phyloP scores from a whole-genome alignment of 257 asterid genomes.

The Henckelia pumila region DNA sequence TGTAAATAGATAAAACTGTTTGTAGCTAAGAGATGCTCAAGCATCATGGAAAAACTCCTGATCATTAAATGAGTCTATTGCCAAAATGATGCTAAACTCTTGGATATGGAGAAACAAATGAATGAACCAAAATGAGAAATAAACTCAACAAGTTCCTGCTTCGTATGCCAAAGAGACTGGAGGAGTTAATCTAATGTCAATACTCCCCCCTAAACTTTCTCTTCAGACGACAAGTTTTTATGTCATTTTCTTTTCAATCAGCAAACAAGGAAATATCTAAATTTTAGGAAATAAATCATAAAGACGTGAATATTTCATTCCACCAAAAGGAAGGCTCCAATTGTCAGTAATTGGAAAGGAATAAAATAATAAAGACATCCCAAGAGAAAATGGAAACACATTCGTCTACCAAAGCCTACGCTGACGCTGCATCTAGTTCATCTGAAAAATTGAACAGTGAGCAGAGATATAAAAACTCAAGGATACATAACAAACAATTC shows the following conservation, averaged over 20 bases:
- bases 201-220: not conserved
- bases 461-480: not conserved
- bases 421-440: not conserved
- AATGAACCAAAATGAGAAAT: not conserved
- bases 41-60: not conserved
- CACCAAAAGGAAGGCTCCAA: too few relatives aligned
- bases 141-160: not conserved
- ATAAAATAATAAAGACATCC: not conserved
- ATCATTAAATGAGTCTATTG: not conserved
- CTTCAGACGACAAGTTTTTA: not conserved
- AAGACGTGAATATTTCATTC: too few relatives aligned
- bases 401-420: not conserved
- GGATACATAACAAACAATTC: not conserved
- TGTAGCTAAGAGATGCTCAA: not conserved
- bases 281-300: not conserved
- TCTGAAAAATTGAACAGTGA: not conserved
- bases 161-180: not conserved
- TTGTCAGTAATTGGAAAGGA: not conserved
- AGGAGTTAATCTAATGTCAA: not conserved
- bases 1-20: conserved; percentile 1
- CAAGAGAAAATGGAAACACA: not conserved
- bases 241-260: conserved; percentile 1
- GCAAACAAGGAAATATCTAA: not conserved
- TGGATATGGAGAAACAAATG: not conserved
- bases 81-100: not conserved